Base-by-base conservation (phyloP, 2,329 filamentous ascomycete genomes). In the Elsinoe batatas region DNA sequence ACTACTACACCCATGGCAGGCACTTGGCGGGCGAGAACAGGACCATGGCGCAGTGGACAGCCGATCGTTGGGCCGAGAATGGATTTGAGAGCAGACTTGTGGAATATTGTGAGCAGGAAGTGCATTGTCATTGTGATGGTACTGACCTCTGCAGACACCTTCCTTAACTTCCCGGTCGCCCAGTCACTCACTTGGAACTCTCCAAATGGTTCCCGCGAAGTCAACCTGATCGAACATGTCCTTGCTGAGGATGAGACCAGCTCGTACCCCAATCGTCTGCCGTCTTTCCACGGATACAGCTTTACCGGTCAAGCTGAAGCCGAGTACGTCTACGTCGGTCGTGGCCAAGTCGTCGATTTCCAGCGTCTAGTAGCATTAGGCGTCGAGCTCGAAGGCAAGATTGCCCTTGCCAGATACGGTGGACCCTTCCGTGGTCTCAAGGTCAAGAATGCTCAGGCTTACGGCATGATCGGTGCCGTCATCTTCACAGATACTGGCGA, bases 121-220 rank as follows among this genome's bases (percentile, higher is more conserved):
- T 66, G 2, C 69, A 69, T 58, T 70, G 71, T 55, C 18, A 11
- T 53, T 8, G 3, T 3, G 60, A 67, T 66, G 12, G 68, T 72
- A 58, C 65, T 68, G 1, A 65, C 64, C 26, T 54, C 67, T 62
- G 40, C 64, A 59, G 71, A 75, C 58, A 65, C 73, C 8, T 75
- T 72, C 59, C 63, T 74, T 59, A 75, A 76, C 59, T 76, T 75
- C 49, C 74, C 74, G 2, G 63, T 68, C 36, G 68, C 68, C 42
- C 72, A 75, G 54, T 67, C 72, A 1, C 59, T 76, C 54, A 69
- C 68, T 53, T 72, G 55, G 65, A 72, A 59, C 66, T 68, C 62
- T 60, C 13, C 55, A 81, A 77, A 62, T 88, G 88, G 85, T 74
- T 82, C 62, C 87, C 85, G 73, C 86, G 87, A 7, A 71, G 90